Base-by-base conservation (phyloP, 192 early-diverging fungal species). In the Phlyctochytrium bullatum region DNA sequence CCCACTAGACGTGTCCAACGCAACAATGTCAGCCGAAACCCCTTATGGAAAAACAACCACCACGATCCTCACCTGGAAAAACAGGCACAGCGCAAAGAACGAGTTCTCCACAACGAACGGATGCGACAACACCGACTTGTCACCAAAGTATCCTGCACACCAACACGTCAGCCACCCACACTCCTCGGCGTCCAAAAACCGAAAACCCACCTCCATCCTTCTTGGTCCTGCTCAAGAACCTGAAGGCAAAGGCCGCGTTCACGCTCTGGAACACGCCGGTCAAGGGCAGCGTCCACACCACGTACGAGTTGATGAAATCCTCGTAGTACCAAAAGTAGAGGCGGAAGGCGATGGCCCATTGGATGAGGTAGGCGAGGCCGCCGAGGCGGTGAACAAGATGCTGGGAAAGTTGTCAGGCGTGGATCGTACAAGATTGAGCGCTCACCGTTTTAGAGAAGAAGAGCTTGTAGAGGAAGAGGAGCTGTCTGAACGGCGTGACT, bases 91-190 rank as follows among this genome's bases (percentile, higher is more conserved):
- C 3, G 69, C 69, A 56, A 36, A 71, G 57, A 71, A 71, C 51
- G 68, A 72, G 69, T 71, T 71, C 54, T 71, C 69, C 64, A 73
- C 57, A 30, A 71, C 32, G 31, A 71, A 71, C 1, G 40, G 52
- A 61, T 73, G 72, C 24, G 24, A 56, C 68, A 71, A 32, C 17
- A 64, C 72, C 27, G 23, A 61, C 54, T 73, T 71, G 36, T 71
- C 69, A 33, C 40, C 36, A 68, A 71, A 71, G 69, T 71, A 71
- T 0, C 69, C n/a, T n/a, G n/a, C n/a, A n/a, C n/a, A n/a, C n/a
- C n/a, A n/a, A n/a, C n/a, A n/a, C n/a, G n/a, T n/a, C n/a, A n/a
- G n/a, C n/a, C n/a, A n/a, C n/a, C n/a, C n/a, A n/a, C n/a, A n/a
- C n/a, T n/a, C n/a, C n/a, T n/a, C n/a, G n/a, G n/a, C n/a, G n/a